These are phyloP conservation scores for Suhomyces choctaworum DNA, from an alignment of 1,139 yeast species.

Conservation along the genomic window DNA sequence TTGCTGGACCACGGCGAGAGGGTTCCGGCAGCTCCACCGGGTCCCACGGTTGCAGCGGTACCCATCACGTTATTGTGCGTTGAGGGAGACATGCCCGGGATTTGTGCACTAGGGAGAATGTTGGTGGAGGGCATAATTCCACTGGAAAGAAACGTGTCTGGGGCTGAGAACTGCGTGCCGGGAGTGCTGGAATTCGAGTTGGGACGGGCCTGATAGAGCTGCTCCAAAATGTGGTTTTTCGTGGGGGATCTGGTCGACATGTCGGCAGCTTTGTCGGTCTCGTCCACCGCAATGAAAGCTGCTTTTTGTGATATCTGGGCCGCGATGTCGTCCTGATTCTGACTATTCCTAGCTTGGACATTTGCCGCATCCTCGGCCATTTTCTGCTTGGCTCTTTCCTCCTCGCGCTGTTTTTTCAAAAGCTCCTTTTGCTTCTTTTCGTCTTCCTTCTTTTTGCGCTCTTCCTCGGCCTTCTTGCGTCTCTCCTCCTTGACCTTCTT, in stretches of 20 bases:
- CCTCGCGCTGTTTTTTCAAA: conserved; percentile 44
- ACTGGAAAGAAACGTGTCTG: conserved; percentile 6
- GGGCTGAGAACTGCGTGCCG: conserved; percentile 16
- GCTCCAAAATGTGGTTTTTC: conserved; percentile 35
- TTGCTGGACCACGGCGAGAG: conserved; percentile 20
- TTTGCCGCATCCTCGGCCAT: conserved; percentile 26
- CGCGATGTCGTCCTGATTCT: conserved; percentile 12
- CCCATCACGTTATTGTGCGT: conserved; percentile 11
- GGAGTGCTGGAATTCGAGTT: conserved; percentile 26
- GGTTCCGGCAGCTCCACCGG: conserved; percentile 3
- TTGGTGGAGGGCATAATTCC: conserved; percentile 5
- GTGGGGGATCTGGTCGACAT: conserved; percentile 17
- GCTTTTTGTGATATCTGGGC: conserved; percentile 11
- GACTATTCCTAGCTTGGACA: conserved; percentile 25
- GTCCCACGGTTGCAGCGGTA: too few relatives aligned
- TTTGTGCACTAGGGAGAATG: conserved; percentile 8
- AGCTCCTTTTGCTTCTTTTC: conserved; percentile 45
- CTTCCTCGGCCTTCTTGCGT: conserved; percentile 48
- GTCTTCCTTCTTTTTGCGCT: conserved; percentile 43
- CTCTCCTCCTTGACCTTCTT: conserved; percentile 42
- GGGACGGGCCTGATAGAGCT: conserved; percentile 36
- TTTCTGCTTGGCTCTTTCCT: conserved; percentile 25
- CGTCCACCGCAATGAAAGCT: conserved; percentile 6
- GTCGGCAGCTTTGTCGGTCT: conserved; percentile 1
- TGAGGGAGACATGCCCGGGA: conserved; percentile 13